Evolutionary conservation across 2,329 filamentous ascomycete genomes (phyloP), one percentile per base, ranked within the genome.

Genomic region (Magnaporthiopsis incrustans): DNA sequence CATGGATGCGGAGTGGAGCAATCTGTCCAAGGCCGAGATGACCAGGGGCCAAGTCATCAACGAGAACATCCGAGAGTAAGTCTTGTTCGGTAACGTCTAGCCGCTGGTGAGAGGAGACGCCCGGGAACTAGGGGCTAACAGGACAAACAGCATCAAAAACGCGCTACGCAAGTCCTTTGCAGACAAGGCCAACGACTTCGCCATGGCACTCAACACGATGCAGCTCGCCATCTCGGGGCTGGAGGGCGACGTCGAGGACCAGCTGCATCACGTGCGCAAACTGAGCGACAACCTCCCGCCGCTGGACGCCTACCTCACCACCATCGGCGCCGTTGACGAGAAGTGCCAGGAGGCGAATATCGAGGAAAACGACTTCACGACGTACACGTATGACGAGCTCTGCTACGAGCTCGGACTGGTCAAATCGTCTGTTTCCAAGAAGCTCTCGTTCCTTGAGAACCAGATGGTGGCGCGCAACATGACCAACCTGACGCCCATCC

Each of bases 291-390:
- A 91, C 71, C 81, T 99, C 15, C 85, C 91, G 11, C 94, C 94
- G 3, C 82, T 99, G n/a, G 92, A 97, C 70, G 86, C 90, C 66
- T 99, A 96, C 73, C 83, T 99, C 57, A 88, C 91, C 67, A 90
- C 92, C 67, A 97, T 99, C 72, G 90, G 87, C 18, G 86, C 86
- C 14, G 84, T 98, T 60, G 93, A 97, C 72, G 86, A 87, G 67
- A 92, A 97, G 77, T 99, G 95, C 74, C 85, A 89, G 66, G 94
- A 98, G 79, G 95, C 95, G 67, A 98, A 99, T 74, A 97, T 99
- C 68, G 95, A 99, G 76, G 95, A 99, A 73, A 99, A 99, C 76
- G 95, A 99, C 79, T 98, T 95, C 76, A 99, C 95, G n/a, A 98
- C 94, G 11, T 98, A 98, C 77, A 97, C 94, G 12, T 95, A 98